Evolutionary conservation across 2,329 filamentous ascomycete genomes (phyloP).

Genomic region (Trichoderma cornu-damae): DNA sequence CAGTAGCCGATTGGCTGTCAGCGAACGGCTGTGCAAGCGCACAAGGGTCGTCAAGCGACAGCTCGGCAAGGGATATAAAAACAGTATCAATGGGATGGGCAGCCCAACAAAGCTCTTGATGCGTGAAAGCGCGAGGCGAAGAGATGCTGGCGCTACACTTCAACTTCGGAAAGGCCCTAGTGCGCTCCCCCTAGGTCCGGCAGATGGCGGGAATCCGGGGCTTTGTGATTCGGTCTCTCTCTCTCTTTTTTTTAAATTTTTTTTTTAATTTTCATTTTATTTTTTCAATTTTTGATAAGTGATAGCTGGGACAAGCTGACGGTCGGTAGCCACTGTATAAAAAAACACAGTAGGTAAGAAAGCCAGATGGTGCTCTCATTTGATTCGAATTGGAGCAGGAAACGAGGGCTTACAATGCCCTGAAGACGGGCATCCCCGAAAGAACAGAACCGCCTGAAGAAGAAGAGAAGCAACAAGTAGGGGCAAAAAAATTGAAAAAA

Average conservation of each 20-base stretch:
- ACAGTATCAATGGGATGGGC: background rate
- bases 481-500: too few species aligned
- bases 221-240: too few species aligned
- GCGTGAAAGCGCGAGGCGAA: background rate
- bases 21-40: background rate
- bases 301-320: constrained; percentile 5
- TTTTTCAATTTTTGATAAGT: constrained; percentile 17
- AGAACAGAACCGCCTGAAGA: background rate
- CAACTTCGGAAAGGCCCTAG: too few species aligned
- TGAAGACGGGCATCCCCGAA: background rate
- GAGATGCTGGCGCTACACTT: background rate
- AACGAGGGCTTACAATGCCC: constrained; percentile 1
- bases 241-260: too few species aligned
- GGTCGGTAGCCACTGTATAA: background rate
- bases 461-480: too few species aligned
- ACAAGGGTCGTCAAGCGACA: background rate
- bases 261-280: too few species aligned
- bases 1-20: background rate
- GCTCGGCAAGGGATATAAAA: background rate
- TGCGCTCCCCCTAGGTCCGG: constrained; percentile 2
- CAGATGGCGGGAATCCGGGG: constrained; percentile 15
- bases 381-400: constrained; percentile 6
- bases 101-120: background rate
- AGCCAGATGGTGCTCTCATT: constrained; percentile 10
- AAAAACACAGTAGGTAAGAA: background rate